These are phyloP conservation scores for Didymellaceae sp. DNA, from an alignment of 2,329 filamentous ascomycete species.

Conservation along the genomic window DNA sequence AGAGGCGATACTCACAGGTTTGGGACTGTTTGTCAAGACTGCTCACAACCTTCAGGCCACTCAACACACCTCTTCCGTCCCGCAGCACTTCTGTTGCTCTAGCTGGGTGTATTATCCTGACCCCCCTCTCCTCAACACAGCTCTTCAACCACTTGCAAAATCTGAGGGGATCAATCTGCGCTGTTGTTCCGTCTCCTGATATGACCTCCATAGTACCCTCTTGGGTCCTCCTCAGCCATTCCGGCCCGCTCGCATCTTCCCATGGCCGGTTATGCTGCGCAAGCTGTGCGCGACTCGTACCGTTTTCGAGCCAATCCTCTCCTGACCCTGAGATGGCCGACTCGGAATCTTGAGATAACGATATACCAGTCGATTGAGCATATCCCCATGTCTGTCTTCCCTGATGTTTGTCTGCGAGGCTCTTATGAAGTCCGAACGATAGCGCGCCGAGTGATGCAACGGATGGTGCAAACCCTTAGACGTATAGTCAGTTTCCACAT, in stretches of 20 bases:
- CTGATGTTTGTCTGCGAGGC: constrained; percentile 65
- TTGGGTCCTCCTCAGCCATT: constrained; percentile 64
- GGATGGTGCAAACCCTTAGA: constrained; percentile 62
- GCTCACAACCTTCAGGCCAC: constrained; percentile 52
- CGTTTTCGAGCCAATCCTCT: constrained; percentile 71
- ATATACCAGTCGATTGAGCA: constrained; percentile 62
- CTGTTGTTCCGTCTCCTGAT: constrained; percentile 65
- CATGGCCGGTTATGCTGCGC: constrained; percentile 49
- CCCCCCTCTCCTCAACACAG: constrained; percentile 64
- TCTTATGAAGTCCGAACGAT: constrained; percentile 72
- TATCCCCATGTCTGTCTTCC: constrained; percentile 68
- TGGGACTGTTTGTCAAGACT: constrained; percentile 52
- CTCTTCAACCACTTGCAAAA: constrained; percentile 71
- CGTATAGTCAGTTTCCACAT: neutral
- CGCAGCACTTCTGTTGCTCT: constrained; percentile 60
- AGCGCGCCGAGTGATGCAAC: constrained; percentile 67
- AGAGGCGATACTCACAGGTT: constrained; percentile 52
- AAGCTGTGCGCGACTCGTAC: constrained; percentile 66
- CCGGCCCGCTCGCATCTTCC: constrained; percentile 50
- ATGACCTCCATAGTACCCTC: constrained; percentile 68
- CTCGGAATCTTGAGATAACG: constrained; percentile 59
- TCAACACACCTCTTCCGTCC: constrained; percentile 59
- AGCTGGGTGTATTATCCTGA: constrained; percentile 70
- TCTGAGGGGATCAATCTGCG: constrained; percentile 72
- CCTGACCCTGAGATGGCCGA: constrained; percentile 54